Evolutionary conservation across 495 filamentous ascomycete species (phyloP).

Genomic region (Aspergillus kassunensis): DNA sequence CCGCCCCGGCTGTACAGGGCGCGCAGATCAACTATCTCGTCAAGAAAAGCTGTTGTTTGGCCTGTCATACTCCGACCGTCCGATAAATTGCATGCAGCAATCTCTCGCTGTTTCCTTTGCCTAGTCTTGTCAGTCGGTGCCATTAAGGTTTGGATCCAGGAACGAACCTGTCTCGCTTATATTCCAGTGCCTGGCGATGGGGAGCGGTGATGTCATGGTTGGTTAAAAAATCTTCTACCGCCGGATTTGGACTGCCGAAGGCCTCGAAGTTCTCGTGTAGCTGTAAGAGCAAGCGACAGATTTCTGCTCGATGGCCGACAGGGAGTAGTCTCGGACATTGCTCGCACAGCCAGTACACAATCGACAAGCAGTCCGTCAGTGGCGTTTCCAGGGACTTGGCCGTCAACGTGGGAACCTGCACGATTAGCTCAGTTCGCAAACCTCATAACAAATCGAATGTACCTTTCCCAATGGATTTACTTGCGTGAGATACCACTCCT

Average conservation of each 20-base stretch:
- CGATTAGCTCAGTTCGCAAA: neutral
- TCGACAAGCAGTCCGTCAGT: constrained; percentile 10
- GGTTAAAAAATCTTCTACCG: constrained; percentile 12
- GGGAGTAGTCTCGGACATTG: constrained; percentile 12
- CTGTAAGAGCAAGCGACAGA: constrained; percentile 10
- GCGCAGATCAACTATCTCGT: neutral
- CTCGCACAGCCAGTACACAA: constrained; percentile 15
- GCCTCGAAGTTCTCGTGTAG: constrained; percentile 9
- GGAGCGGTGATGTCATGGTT: constrained; percentile 9
- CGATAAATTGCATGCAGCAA: neutral
- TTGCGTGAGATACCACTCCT: constrained; percentile 9
- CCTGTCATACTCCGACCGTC: constrained; percentile 8
- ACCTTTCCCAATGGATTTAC: constrained; percentile 11
- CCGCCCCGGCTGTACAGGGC: neutral
- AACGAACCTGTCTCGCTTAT: constrained; percentile 14
- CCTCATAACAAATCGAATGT: neutral
- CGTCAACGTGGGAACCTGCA: constrained; percentile 11
- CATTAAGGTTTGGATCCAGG: neutral
- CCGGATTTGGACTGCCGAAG: constrained; percentile 7
- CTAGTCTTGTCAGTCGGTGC: neutral
- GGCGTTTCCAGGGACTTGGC: constrained; percentile 5
- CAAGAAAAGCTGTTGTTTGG: constrained; percentile 1
- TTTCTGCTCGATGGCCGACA: neutral
- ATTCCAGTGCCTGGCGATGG: constrained; percentile 13
- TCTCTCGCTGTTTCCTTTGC: constrained; percentile 8